phyloP scores from a whole-genome alignment of 805 yeast genomes.

The Yarrowia sp. region DNA sequence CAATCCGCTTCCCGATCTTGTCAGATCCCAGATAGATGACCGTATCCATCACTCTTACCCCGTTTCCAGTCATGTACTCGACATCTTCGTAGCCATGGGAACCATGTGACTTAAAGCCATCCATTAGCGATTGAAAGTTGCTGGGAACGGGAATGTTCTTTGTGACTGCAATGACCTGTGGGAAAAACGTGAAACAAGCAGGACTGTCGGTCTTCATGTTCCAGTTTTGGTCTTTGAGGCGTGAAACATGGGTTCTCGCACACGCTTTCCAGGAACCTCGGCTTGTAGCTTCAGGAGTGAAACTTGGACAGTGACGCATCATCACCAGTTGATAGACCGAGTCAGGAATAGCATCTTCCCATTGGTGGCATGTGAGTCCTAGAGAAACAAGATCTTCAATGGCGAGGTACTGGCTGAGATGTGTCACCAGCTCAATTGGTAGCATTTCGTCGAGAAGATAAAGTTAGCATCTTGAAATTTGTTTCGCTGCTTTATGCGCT shows the following conservation, averaged over 20 bases:
- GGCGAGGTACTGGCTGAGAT: background rate
- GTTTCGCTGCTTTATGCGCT: too few species aligned
- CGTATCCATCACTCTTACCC: background rate
- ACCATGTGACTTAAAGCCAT: background rate
- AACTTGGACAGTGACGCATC: conserved; percentile 7
- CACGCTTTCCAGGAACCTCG: conserved; percentile 1
- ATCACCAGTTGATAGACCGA: background rate
- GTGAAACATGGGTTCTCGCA: background rate
- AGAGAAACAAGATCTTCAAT: background rate
- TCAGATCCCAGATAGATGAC: background rate
- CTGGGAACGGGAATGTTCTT: background rate
- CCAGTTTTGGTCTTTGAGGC: background rate
- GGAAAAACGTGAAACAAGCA: background rate
- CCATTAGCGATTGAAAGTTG: background rate
- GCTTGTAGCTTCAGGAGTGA: background rate
- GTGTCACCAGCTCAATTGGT: background rate
- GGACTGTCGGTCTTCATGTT: too few species aligned
- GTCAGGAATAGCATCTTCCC: conserved; percentile 5
- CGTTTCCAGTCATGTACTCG: background rate
- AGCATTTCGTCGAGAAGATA: background rate
- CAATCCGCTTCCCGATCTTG: background rate
- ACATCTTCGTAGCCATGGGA: background rate
- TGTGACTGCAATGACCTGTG: background rate
- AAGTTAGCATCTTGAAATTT: too few species aligned
- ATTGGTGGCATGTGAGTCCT: background rate